Percentiles rank a stretch among this genome's conserved stretches.
These are phyloP conservation scores for Multifurca ochricompacta DNA, from an alignment of 768 basidiomycete species.

Conservation along the genomic window DNA sequence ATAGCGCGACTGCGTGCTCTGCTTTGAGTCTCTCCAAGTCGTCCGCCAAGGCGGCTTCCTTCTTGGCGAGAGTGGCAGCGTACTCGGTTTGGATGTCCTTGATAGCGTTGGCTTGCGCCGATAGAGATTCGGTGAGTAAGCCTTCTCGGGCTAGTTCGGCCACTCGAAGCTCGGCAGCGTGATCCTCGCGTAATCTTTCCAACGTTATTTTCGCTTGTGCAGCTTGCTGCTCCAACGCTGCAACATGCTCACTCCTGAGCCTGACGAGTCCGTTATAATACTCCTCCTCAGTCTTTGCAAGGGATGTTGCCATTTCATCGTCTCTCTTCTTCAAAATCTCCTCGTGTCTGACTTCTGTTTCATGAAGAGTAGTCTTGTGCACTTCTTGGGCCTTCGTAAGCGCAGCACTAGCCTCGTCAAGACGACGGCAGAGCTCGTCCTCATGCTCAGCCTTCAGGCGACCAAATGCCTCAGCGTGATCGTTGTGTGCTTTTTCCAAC, in stretches of 20 bases:
- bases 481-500: constrained; percentile 35
- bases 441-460: constrained; percentile 38
- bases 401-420: constrained; percentile 45
- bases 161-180: constrained; percentile 64
- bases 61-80: constrained; percentile 51
- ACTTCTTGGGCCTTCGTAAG: constrained; percentile 42
- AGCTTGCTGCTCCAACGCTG: constrained; percentile 52
- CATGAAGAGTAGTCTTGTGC: constrained; percentile 45
- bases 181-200: constrained; percentile 70
- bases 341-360: constrained; percentile 45
- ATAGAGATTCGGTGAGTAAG: constrained; percentile 65
- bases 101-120: constrained; percentile 52
- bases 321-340: constrained; percentile 53
- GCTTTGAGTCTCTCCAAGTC: constrained; percentile 59
- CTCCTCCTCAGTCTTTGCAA: constrained; percentile 69
- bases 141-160: constrained; percentile 70
- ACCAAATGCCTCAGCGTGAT: constrained; percentile 55
- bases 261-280: constrained; percentile 77
- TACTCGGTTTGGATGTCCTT: constrained; percentile 69
- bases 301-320: constrained; percentile 44
- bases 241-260: constrained; percentile 63
- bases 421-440: constrained; percentile 39
- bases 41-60: constrained; percentile 56
- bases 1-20: constrained; percentile 50
- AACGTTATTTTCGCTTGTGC: constrained; percentile 53